phyloP scores from a whole-genome alignment of 768 basidiomycete genomes.

The Kwoniella pini region DNA sequence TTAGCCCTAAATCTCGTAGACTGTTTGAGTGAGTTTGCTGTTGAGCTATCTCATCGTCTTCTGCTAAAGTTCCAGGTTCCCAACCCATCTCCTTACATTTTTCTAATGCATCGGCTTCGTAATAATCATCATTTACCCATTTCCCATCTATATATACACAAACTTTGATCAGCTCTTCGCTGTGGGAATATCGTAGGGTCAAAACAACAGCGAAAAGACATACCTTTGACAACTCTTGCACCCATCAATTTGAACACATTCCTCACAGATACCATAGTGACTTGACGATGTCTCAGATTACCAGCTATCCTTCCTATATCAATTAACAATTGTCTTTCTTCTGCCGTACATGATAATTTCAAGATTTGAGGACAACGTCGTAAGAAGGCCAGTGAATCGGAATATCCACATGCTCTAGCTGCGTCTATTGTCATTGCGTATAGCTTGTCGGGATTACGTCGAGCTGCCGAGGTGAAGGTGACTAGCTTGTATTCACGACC shows the following conservation, averaged over 20 bases:
- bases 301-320: constrained; percentile 81
- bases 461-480: constrained; percentile 81
- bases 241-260: constrained; percentile 95
- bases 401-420: constrained; percentile 90
- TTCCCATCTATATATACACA: constrained; percentile 65
- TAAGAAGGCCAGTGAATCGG: constrained; percentile 98
- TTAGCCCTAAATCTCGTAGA: neutral
- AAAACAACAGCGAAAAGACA: too few species aligned
- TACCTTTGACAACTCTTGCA: constrained; percentile 82
- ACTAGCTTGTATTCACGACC: constrained; percentile 84
- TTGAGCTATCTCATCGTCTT: constrained; percentile 35
- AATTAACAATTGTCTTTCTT: constrained; percentile 91
- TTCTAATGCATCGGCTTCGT: constrained; percentile 76
- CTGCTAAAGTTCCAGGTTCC: constrained; percentile 71
- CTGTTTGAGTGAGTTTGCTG: neutral
- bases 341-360: constrained; percentile 84
- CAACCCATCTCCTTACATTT: constrained; percentile 79
- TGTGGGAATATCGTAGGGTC: too few species aligned
- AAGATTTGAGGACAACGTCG: constrained; percentile 84
- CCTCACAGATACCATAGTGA: constrained; percentile 87
- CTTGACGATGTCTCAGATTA: constrained; percentile 84
- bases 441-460: constrained; percentile 71
- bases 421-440: constrained; percentile 99
- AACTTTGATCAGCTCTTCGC: neutral
- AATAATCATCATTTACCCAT: constrained; percentile 95